Conservation (phyloP, 2,329 filamentous ascomycete genomes). For the Colletotrichum incanum region DNA sequence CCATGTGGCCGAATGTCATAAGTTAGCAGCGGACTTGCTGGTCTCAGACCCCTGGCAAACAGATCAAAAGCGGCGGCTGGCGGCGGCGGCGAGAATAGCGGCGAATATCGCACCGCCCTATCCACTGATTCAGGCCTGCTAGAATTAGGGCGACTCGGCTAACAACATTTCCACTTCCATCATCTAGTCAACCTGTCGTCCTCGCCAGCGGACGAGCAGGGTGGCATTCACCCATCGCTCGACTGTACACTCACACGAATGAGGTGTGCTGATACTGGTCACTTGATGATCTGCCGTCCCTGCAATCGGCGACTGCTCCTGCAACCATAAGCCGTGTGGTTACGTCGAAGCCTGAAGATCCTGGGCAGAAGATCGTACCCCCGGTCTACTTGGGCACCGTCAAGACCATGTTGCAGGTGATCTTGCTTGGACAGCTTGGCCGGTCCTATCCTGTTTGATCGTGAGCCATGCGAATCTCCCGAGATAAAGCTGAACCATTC, state of each 20-base stretch:
- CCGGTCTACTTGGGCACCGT: not conserved
- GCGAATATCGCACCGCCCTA: not conserved
- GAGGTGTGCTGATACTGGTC: conserved; percentile 9
- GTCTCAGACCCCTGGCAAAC: not conserved
- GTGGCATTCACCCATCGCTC: conserved; percentile 17
- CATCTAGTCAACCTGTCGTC: not conserved
- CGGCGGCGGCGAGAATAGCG: not conserved
- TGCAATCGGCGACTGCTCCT: conserved; percentile 19
- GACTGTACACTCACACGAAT: conserved; percentile 21
- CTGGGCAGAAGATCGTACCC: conserved; percentile 11
- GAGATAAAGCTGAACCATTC: not conserved
- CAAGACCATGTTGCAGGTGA: not conserved
- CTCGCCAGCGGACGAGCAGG: not conserved
- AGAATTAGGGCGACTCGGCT: not conserved
- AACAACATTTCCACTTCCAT: not conserved
- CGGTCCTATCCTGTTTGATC: not conserved
- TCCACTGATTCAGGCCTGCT: not conserved
- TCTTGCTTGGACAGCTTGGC: not conserved
- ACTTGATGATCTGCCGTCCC: conserved; percentile 33
- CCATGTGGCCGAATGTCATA: conserved; percentile 30
- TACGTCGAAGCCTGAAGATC: conserved; percentile 19
- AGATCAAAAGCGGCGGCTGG: not conserved
- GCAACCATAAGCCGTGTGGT: conserved; percentile 30
- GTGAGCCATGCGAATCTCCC: not conserved
- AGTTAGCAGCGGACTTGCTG: not conserved